Evolutionary conservation across 1,139 yeast genomes (phyloP).

Genomic region (Lodderomyces jiufengensis): DNA sequence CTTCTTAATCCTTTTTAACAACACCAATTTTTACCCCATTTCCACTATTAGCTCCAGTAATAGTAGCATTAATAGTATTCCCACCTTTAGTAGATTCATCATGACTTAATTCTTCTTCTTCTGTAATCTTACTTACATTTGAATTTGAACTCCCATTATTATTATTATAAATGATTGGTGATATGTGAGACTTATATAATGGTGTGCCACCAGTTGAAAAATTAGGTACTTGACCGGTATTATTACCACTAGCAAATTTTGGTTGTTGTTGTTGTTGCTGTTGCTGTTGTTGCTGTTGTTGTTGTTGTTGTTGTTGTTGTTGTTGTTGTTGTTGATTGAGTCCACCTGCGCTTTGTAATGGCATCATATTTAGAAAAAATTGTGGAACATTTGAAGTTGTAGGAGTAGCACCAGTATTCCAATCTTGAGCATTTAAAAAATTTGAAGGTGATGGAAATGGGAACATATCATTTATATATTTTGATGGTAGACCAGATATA

Average conservation of each 20-base stretch:
- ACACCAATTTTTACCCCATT: no score
- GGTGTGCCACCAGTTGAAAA: slow-evolving; percentile 1
- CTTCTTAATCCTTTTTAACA: no score
- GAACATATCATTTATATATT: slow-evolving; percentile 52
- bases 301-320: neutral
- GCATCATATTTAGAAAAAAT: slow-evolving; percentile 24
- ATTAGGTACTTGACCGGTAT: neutral
- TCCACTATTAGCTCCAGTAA: no score
- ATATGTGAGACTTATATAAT: neutral
- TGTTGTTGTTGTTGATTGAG: slow-evolving; percentile 2
- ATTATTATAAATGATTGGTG: slow-evolving; percentile 1
- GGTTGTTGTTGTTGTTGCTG: neutral
- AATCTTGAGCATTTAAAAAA: slow-evolving; percentile 45
- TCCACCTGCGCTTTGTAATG: slow-evolving; percentile 12
- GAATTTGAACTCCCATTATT: neutral
- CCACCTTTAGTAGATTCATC: no score
- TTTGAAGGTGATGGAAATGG: slow-evolving; percentile 48
- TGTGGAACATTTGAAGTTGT: slow-evolving; percentile 42
- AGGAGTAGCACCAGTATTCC: slow-evolving; percentile 37
- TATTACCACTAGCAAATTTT: slow-evolving; percentile 1
- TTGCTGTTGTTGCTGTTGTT: slow-evolving; percentile 1
- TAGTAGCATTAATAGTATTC: no score
- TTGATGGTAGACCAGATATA: slow-evolving; percentile 35
- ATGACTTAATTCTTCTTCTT: slow-evolving; percentile 1
- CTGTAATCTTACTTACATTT: neutral